These are phyloP conservation scores for Penicillium verhagenii DNA, from an alignment of 495 filamentous ascomycete species.

Conservation along the genomic window DNA sequence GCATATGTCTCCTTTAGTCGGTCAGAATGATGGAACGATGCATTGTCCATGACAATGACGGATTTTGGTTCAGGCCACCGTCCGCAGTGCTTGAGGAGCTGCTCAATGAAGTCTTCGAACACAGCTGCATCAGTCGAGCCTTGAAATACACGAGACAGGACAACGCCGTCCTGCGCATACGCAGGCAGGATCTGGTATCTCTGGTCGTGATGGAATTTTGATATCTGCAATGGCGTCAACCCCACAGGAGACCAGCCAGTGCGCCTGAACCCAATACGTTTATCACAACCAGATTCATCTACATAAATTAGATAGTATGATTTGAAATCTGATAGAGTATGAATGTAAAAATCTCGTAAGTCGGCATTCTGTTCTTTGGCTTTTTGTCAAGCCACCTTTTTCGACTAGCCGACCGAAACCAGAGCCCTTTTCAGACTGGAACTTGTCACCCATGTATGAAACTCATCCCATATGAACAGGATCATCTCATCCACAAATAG, in stretches of 20 bases:
- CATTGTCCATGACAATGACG: too few species aligned
- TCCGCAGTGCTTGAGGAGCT: constrained; percentile 2
- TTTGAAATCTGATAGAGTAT: neutral
- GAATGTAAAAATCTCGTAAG: neutral
- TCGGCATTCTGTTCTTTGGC: constrained; percentile 8
- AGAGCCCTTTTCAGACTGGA: constrained; percentile 9
- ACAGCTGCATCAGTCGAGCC: neutral
- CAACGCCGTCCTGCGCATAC: neutral
- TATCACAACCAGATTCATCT: constrained; percentile 9
- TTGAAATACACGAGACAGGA: constrained; percentile 1
- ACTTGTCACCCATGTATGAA: constrained; percentile 8
- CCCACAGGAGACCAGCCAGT: constrained; percentile 34
- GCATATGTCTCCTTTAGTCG: constrained; percentile 21
- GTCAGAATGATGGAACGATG: neutral
- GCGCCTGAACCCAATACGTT: constrained; percentile 25
- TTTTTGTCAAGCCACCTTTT: constrained; percentile 4
- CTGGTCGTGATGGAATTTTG: constrained; percentile 28
- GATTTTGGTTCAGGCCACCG: constrained; percentile 5
- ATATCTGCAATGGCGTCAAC: constrained; percentile 32
- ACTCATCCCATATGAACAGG: constrained; percentile 13
- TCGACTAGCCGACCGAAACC: constrained; percentile 10
- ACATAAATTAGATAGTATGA: constrained; percentile 2
- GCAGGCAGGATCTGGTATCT: constrained; percentile 9
- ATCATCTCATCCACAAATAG: constrained; percentile 23
- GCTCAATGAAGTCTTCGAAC: constrained; percentile 1